Evolutionary conservation across 2,329 filamentous ascomycete species (phyloP), one percentile per base, ranked within the genome.

Genomic region (Colletotrichum coccodes): DNA sequence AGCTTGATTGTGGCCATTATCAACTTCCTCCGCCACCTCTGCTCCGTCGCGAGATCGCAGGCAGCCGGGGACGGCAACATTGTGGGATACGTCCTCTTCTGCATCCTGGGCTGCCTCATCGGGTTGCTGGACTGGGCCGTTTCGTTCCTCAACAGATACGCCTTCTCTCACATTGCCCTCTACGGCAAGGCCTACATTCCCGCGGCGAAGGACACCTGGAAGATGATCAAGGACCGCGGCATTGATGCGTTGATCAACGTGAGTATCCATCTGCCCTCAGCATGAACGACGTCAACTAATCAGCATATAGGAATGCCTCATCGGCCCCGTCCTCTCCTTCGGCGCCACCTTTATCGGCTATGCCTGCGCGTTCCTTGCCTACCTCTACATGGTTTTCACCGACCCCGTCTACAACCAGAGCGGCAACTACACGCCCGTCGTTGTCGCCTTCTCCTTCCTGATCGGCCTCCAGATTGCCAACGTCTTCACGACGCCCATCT

Each of bases 401-500:
- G 81, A 91, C n/a, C 94, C 94, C 0, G 83, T 84, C 0, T 97
- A 97, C 85, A 97, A 97, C 80, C 72, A 75, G 21, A 79, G 85
- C 12, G 89, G 90, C 64, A 84, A 82, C 23, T 97, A 90, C 78
- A 96, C 94, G 0, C 86, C 91, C 0, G 90, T 97, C 9, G 87
- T 97, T 21, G 88, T 97, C 77, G 93, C 93, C 0, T 97, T 95
- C 78, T 85, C 94, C 0, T 97, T 98, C 82, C 82, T 98, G 60
- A 95, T 98, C 71, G 95, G 95, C 7, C 82, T 97, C 72, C 95
- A 98, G 79, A 92, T 98, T 69, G 92, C 91, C 78, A 92, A 97
- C 79, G 89, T 97, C 71, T 97, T 98, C 81, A 93, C 95, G 38
- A 95, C 93, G 0, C 95, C 95, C 1, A 85, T 98, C 64, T 91